These are phyloP conservation scores for Pyrus hybrid DNA, from an alignment of 331 rosid species.

Conservation along the genomic window DNA sequence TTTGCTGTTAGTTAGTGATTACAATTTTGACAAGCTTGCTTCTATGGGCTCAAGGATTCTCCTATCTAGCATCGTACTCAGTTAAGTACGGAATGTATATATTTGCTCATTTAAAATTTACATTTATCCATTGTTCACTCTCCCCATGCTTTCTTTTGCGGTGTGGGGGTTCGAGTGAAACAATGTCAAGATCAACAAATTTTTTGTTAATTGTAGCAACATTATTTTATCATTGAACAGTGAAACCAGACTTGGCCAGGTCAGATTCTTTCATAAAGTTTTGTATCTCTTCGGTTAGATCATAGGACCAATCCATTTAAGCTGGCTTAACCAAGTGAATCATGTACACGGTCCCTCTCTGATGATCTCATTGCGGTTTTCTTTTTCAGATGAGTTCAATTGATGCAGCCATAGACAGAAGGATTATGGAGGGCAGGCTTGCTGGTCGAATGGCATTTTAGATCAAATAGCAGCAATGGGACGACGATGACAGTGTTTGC, in stretches of 20 bases:
- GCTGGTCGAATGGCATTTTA: constrained; percentile 99
- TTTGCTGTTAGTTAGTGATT: constrained; percentile 27
- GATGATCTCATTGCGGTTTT: constrained; percentile 26
- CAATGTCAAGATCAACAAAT: constrained; percentile 61
- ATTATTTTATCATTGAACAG: constrained; percentile 85
- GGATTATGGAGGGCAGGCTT: constrained; percentile 96
- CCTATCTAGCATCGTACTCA: constrained; percentile 39
- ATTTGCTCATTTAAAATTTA: constrained; percentile 40
- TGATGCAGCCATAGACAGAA: constrained; percentile 96
- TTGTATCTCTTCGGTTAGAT: constrained; percentile 47
- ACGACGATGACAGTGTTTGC: neutral
- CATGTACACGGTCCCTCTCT: constrained; percentile 17
- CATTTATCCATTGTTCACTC: constrained; percentile 48
- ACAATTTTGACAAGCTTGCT: constrained; percentile 52
- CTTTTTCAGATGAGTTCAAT: constrained; percentile 98
- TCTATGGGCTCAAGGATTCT: constrained; percentile 41
- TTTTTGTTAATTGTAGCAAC: constrained; percentile 72
- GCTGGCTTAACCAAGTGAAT: constrained; percentile 29
- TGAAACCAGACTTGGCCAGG: constrained; percentile 99
- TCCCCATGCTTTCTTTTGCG: constrained; percentile 40
- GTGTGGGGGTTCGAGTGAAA: constrained; percentile 76
- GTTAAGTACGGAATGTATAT: constrained; percentile 33
- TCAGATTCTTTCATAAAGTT: constrained; percentile 99
- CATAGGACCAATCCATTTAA: constrained; percentile 60
- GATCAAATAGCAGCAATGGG: constrained; percentile 23